phyloP scores from a whole-genome alignment of 352 stramenopile species.

The Globisporangium lucens region DNA sequence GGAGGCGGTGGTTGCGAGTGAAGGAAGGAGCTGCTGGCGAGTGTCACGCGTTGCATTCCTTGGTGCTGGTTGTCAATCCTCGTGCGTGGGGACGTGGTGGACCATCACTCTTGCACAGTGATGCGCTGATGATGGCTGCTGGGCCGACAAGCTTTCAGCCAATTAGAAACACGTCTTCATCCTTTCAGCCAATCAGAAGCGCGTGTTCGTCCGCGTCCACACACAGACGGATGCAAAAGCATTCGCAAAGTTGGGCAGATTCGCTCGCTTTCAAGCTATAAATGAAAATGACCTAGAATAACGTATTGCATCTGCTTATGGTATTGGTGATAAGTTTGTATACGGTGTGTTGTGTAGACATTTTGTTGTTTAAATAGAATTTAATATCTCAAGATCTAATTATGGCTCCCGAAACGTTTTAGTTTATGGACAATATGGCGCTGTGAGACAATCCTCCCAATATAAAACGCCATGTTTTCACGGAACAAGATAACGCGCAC shows the following conservation, averaged over 20 bases:
- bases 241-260: not conserved
- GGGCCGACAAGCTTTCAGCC: not conserved
- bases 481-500: not conserved
- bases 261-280: not conserved
- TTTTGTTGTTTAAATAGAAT: not conserved
- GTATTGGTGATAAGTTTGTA: not conserved
- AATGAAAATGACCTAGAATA: not conserved
- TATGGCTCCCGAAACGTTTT: not conserved
- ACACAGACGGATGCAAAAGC: not conserved
- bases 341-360: no score
- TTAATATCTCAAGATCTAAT: not conserved
- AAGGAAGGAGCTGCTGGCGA: not conserved
- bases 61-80: constrained; percentile 1
- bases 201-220: not conserved
- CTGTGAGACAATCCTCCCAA: not conserved
- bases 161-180: not conserved
- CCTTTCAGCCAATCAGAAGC: not conserved
- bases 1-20: not conserved
- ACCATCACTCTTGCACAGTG: not conserved
- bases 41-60: not conserved
- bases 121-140: not conserved
- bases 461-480: not conserved
- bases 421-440: not conserved
- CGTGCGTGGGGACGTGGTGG: not conserved
- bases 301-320: not conserved